Base-by-base conservation (phyloP, 148 eudicot genomes). In the Spergularia marina region DNA sequence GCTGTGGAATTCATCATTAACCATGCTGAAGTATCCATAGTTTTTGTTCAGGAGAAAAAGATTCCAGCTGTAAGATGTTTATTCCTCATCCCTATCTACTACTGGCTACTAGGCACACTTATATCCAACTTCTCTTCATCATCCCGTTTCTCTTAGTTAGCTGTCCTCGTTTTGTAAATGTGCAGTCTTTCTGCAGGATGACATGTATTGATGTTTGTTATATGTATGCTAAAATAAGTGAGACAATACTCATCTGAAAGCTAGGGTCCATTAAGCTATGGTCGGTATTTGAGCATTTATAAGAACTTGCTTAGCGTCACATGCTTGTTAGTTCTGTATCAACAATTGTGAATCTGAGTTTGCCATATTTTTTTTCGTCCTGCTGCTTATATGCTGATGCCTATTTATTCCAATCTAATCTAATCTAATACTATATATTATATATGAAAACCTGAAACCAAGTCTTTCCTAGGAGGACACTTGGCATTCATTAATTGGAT, bases 1-100 rank as follows among this genome's bases (percentile, higher is more conserved):
- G 96, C 99, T 4, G 94, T 92, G 65, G 99, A 95, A 85, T 95
- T 88, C 87, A 92, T 95, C 70, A 83, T 95, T 72, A 92, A 95
- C 83, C 99, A 95, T 81, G 98, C 99, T 73, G 90, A 95, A 83
- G 82, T 92, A 72, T 88, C 97, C 54, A 78, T 92, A 55, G 94
- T 85, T 80, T 95, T 95, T 72, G 87, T 91, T 76, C 99, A 91
- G 78, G 97, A 95, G 77, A 89, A 74, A 83, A 92, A 92, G 84
- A 69, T 95, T 49, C 86, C 88, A 4, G 76, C 96, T 55, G 99
- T 95, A 87, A 72, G 86, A 57, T 68, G n/a, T 64, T 47, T 40
- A 25, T 76, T 40, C 17, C 12, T 0, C 34, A 53, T 30, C 61
- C 25, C 17, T n/a, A n/a, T n/a, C n/a, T 51, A 34, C 25, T 23